phyloP scores from a whole-genome alignment of 345 rosid species.

The Lumnitzera racemosa region DNA sequence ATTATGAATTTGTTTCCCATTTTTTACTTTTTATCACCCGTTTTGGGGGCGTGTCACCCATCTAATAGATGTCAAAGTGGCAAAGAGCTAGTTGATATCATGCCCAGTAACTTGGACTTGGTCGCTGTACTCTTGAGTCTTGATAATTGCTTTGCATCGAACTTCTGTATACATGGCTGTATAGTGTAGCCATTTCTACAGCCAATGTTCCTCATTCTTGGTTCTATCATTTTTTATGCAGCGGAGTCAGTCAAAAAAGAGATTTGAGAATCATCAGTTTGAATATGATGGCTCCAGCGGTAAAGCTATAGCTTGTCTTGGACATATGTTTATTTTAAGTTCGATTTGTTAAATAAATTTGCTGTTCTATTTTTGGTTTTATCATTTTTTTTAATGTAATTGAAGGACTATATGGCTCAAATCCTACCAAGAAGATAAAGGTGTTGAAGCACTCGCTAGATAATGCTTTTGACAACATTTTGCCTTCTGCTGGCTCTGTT shows the following conservation, averaged over 20 bases:
- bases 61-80: no score
- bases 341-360: conserved; percentile 6
- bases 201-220: not conserved
- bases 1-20: not conserved
- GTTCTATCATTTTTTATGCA: conserved; percentile 26
- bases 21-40: no score
- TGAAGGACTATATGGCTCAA: conserved; percentile 69
- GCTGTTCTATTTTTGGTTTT: conserved; percentile 13
- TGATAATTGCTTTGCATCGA: not conserved
- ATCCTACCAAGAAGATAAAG: conserved; percentile 68
- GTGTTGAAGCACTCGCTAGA: conserved; percentile 56
- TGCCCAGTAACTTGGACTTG: no score
- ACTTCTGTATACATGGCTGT: not conserved
- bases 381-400: conserved; percentile 18
- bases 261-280: conserved; percentile 60
- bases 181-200: not conserved
- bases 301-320: conserved; percentile 19
- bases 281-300: conserved; percentile 71
- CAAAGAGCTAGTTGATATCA: no score
- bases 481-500: conserved; percentile 47
- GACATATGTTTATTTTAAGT: conserved; percentile 9
- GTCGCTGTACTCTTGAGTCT: no score
- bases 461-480: conserved; percentile 48
- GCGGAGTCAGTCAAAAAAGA: conserved; percentile 74
- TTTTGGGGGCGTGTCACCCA: no score